These are phyloP conservation scores for Hypoxylon subgilvum DNA, from an alignment of 495 filamentous ascomycete genomes.

Conservation along the genomic window DNA sequence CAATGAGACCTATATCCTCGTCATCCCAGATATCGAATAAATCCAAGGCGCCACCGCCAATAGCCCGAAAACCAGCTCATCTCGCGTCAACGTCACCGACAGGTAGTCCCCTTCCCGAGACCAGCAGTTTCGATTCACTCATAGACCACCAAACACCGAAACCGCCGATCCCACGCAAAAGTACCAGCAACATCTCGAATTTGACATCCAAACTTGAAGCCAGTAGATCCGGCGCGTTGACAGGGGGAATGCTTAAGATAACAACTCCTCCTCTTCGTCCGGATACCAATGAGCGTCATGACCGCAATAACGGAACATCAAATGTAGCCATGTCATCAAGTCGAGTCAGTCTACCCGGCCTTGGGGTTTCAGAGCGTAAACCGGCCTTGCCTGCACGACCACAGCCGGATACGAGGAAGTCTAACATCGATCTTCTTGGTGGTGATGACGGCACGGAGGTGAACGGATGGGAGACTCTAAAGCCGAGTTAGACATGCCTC, in stretches of 20 bases:
- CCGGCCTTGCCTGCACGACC: conserved; percentile 32
- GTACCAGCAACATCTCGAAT: conserved; percentile 33
- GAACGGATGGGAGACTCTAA: conserved; percentile 56
- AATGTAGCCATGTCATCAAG: not conserved
- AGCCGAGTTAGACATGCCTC: conserved; percentile 38
- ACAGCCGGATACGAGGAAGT: conserved; percentile 26
- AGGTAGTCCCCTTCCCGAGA: conserved; percentile 34
- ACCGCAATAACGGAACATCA: conserved; percentile 2
- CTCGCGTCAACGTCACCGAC: conserved; percentile 49
- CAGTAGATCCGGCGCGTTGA: conserved; percentile 26
- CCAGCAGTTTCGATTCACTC: conserved; percentile 3
- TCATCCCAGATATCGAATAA: conserved; percentile 43
- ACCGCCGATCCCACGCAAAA: conserved; percentile 33
- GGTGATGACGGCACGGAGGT: conserved; percentile 48
- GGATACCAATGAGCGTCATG: conserved; percentile 4
- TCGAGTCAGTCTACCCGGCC: conserved; percentile 33
- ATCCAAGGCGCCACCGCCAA: conserved; percentile 57
- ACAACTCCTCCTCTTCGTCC: conserved; percentile 5
- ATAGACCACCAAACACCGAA: conserved; percentile 27
- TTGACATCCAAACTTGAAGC: conserved; percentile 39
- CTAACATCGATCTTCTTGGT: conserved; percentile 47
- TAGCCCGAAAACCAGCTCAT: conserved; percentile 61
- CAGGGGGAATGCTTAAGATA: conserved; percentile 34
- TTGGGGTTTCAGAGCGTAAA: conserved; percentile 29
- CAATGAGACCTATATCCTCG: conserved; percentile 30